Evolutionary conservation across 2,329 filamentous ascomycete species (phyloP), one percentile per base, ranked within the genome.

Genomic region (Trichoderma breve): DNA sequence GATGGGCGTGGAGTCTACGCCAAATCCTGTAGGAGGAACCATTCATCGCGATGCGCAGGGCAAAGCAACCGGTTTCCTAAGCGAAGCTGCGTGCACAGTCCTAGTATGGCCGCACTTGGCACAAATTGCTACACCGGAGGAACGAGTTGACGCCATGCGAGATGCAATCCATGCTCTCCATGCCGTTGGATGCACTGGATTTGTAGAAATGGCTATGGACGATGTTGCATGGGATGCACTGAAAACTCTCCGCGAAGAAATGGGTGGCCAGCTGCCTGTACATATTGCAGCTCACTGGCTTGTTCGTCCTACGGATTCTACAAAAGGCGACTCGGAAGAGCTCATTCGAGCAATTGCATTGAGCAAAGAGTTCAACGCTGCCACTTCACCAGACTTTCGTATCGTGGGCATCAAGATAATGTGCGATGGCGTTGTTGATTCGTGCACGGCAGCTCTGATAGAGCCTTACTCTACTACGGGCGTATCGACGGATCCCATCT

Each of bases 331-430:
- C 4, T 61, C 36, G 2, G 55, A 61, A 26, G 66, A 69, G 8
- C 66, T 69, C 14, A 15, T n/a, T 51, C 66, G 55, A 12, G 66
- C 66, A 30, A 61, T 69, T n/a, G 36, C 26, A 5, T n/a, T 69
- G 2, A 69, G 66, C 21, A 57, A 43, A 21, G 11, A 61, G 2
- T 69, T 69, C 28, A 69, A 69, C 14, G 36, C 66, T 9, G 30
- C 28, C 0, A 61, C 55, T 3, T 69, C 66, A 2, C 66, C 66
- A 18, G 66, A 69, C 66, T 69, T 69, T 6, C 66, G 66, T 6
- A 69, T 69, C 34, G 66, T 69, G 15, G 66, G 66, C 36, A 69
- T 69, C 36, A 69, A 69, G 28, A 69, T 69, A 30, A 69, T 69
- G 55, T 69, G 66, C 36, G 66, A 69, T 28, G 66, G 66, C 18